Percentiles rank a stretch among this genome's conserved stretches.
These are phyloP conservation scores for Biscutella laevigata DNA, from an alignment of 441 rosid genomes.

Conservation along the genomic window DNA sequence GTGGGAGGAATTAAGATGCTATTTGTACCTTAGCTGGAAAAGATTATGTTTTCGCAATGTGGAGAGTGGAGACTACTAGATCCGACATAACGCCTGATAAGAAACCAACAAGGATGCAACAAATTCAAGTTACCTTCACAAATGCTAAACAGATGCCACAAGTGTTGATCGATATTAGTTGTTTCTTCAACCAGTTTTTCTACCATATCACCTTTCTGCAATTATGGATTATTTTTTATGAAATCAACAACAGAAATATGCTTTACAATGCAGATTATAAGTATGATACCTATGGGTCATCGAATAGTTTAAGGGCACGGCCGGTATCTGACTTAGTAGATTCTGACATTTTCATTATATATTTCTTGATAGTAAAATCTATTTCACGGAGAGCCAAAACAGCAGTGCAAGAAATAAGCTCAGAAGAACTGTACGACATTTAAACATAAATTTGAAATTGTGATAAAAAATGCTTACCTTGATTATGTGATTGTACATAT, in stretches of 20 bases:
- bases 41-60: too few species aligned
- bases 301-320: constrained; percentile 87
- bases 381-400: constrained; percentile 76
- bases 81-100: too few species aligned
- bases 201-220: constrained; percentile 85
- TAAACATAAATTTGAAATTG: neutral
- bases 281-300: constrained; percentile 84
- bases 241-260: neutral
- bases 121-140: constrained; percentile 67
- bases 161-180: constrained; percentile 66
- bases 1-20: too few species aligned
- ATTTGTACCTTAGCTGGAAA: too few species aligned
- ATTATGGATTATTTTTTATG: neutral
- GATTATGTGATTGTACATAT: constrained; percentile 79
- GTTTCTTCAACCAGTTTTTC: constrained; percentile 91
- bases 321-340: constrained; percentile 84
- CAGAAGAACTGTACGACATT: constrained; percentile 3
- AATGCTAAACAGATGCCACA: constrained; percentile 67
- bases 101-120: constrained; percentile 14
- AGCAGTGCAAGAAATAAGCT: constrained; percentile 10
- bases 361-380: constrained; percentile 88
- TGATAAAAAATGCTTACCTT: constrained; percentile 39
- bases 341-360: constrained; percentile 92
- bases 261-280: neutral
- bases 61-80: too few species aligned